Evolutionary conservation across 1,284 basidiomycete genomes (phyloP).

Genomic region (Porogramme epimiltina): DNA sequence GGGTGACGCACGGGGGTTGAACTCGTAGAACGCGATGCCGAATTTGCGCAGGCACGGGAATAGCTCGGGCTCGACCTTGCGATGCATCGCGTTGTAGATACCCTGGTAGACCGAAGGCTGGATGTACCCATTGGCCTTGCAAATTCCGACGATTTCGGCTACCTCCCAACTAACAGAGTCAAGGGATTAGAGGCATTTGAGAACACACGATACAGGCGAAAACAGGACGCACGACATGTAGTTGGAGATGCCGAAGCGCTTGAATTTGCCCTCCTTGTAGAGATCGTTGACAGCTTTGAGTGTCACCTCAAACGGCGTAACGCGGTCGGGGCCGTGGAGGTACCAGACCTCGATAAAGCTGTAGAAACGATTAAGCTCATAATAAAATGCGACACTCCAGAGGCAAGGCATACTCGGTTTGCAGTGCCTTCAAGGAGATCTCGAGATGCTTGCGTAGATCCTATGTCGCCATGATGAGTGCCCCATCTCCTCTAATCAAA

Average conservation of each 20-base stretch:
- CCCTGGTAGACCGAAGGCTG: conserved; percentile 74
- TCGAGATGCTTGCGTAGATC: conserved; percentile 47
- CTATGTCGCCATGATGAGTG: conserved; percentile 11
- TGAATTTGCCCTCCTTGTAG: conserved; percentile 48
- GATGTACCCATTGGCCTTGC: conserved; percentile 55
- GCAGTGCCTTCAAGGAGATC: conserved; percentile 45
- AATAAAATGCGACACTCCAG: neutral
- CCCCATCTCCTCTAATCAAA: neutral
- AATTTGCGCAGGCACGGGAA: conserved; percentile 65
- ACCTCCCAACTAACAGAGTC: conserved; percentile 52
- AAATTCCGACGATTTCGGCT: conserved; percentile 62
- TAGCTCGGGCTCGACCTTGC: conserved; percentile 58
- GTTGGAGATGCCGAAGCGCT: conserved; percentile 54
- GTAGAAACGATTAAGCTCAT: conserved; percentile 22
- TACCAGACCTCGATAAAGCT: conserved; percentile 48
- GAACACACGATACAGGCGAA: neutral
- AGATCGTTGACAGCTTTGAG: conserved; percentile 50
- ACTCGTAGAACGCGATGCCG: conserved; percentile 62
- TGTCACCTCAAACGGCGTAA: conserved; percentile 47
- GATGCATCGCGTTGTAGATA: conserved; percentile 56
- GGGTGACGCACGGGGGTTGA: conserved; percentile 44
- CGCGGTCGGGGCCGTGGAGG: conserved; percentile 56
- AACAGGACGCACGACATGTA: conserved; percentile 38
- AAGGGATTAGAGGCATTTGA: neutral
- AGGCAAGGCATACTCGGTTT: conserved; percentile 40